Percentiles rank a stretch among this genome's conserved stretches.
These are phyloP conservation scores for Claviceps arundinis DNA, from an alignment of 2,329 filamentous ascomycete genomes.

Conservation along the genomic window DNA sequence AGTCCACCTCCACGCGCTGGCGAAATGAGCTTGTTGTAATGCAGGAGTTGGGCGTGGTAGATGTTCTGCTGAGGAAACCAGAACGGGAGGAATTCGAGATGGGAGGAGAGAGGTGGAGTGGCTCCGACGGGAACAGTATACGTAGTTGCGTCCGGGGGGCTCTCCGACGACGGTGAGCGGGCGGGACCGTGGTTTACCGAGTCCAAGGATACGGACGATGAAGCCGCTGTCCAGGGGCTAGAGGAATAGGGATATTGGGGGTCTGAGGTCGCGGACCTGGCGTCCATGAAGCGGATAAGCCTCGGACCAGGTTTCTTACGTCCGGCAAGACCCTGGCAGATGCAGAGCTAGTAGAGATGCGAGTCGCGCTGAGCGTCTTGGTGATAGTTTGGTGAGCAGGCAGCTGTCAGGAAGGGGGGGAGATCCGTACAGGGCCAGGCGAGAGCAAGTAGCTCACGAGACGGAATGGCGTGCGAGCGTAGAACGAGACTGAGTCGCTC, in stretches of 20 bases:
- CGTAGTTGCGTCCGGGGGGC: slow-evolving; percentile 17
- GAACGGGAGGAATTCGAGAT: slow-evolving; percentile 42
- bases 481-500: not conserved
- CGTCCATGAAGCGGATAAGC: slow-evolving; percentile 24
- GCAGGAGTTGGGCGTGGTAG: slow-evolving; percentile 48
- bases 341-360: not conserved
- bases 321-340: not conserved
- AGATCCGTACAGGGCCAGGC: not conserved
- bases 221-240: slow-evolving; percentile 18
- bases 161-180: slow-evolving; percentile 15
- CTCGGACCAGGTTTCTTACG: slow-evolving; percentile 3
- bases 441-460: not conserved
- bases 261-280: slow-evolving; percentile 24
- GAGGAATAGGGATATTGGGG: slow-evolving; percentile 24
- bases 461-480: not conserved
- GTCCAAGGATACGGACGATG: slow-evolving; percentile 13
- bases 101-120: slow-evolving; percentile 24
- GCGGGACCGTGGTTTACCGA: slow-evolving; percentile 14
- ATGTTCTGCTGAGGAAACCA: slow-evolving; percentile 46
- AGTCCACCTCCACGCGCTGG: slow-evolving; percentile 42
- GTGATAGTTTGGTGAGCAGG: not conserved
- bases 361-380: not conserved
- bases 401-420: not conserved
- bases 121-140: slow-evolving; percentile 10
- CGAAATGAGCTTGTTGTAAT: slow-evolving; percentile 53